A percentile compares a stretch with the other conserved stretches of the same genome.
These are phyloP conservation scores for Cladosporium sp. DNA, from an alignment of 2,329 filamentous ascomycete species.

Conservation along the genomic window DNA sequence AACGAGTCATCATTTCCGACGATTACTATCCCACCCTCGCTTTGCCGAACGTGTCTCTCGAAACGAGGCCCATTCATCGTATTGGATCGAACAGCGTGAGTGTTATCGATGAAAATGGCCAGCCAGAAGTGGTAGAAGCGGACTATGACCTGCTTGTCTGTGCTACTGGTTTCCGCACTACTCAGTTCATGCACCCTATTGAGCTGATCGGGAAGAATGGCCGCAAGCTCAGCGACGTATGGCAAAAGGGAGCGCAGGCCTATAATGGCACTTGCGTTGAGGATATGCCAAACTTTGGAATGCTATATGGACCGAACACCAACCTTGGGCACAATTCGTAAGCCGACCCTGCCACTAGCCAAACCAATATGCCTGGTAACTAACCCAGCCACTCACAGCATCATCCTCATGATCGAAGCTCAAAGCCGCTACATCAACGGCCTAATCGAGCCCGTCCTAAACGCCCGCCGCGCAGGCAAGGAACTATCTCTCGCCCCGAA, in stretches of 20 bases:
- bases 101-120: constrained; percentile 34
- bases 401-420: constrained; percentile 59
- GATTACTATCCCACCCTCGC: constrained; percentile 52
- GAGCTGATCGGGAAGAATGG: constrained; percentile 44
- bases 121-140: constrained; percentile 15
- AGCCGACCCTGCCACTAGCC: background rate
- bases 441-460: constrained; percentile 46
- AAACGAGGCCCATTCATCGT: constrained; percentile 45
- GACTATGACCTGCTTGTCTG: constrained; percentile 52
- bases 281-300: constrained; percentile 51
- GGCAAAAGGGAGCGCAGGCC: constrained; percentile 49
- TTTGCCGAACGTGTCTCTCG: constrained; percentile 45
- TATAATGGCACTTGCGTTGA: constrained; percentile 50
- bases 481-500: constrained; percentile 45
- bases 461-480: constrained; percentile 38
- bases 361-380: constrained; percentile 26
- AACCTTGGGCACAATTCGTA: constrained; percentile 35
- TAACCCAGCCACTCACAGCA: constrained; percentile 40
- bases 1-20: constrained; percentile 51
- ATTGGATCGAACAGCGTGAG: constrained; percentile 46
- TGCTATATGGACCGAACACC: constrained; percentile 57
- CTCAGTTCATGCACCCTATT: constrained; percentile 57
- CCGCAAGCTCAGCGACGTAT: constrained; percentile 45
- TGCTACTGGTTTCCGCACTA: constrained; percentile 56
- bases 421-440: constrained; percentile 52